Conservation (phyloP, 2,329 filamentous ascomycete genomes). For the Xylaria sp. region DNA sequence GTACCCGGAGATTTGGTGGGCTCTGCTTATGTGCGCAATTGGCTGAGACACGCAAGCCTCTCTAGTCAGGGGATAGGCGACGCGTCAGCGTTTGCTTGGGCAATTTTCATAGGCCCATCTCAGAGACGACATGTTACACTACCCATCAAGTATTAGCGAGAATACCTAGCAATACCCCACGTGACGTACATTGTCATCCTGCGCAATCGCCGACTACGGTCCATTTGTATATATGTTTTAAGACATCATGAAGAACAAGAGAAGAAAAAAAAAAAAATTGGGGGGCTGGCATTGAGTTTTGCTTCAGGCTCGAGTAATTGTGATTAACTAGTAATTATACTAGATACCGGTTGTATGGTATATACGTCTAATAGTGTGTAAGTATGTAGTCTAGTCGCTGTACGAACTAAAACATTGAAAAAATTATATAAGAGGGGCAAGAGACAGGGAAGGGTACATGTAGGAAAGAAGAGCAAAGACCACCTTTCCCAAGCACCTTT, state of each 20-base stretch:
- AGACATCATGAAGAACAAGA: not conserved
- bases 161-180: slow-evolving; percentile 12
- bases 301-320: too few relatives aligned
- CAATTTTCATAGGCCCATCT: slow-evolving; percentile 12
- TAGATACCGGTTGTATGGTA: too few relatives aligned
- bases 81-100: slow-evolving; percentile 46
- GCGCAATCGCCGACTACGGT: slow-evolving; percentile 12
- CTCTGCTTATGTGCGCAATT: slow-evolving; percentile 36
- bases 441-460: too few relatives aligned
- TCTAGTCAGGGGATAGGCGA: slow-evolving; percentile 39
- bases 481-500: not conserved
- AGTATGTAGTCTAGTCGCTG: too few relatives aligned
- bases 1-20: slow-evolving; percentile 4
- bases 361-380: too few relatives aligned
- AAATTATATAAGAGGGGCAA: not conserved
- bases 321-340: too few relatives aligned
- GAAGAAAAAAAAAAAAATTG: too few relatives aligned
- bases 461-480: not conserved
- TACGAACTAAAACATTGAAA: too few relatives aligned
- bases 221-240: not conserved
- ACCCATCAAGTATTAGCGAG: not conserved
- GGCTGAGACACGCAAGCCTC: slow-evolving; percentile 44
- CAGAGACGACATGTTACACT: not conserved
- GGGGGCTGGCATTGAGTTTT: too few relatives aligned
- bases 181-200: slow-evolving; percentile 23